phyloP scores from a whole-genome alignment of 768 basidiomycete species.

The Lentinula sp. region DNA sequence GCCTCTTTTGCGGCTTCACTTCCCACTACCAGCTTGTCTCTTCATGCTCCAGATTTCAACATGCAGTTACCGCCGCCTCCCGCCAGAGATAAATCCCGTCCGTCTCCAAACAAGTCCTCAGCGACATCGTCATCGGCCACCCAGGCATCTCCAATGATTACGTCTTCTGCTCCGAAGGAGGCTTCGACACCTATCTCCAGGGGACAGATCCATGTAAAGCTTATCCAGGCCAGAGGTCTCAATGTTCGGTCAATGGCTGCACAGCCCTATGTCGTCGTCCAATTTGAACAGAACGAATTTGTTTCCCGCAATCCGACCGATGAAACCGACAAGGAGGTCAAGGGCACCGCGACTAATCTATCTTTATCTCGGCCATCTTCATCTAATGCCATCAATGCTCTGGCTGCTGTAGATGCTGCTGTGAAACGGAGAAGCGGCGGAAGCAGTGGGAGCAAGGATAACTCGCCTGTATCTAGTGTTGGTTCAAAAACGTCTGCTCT shows the following conservation, averaged over 20 bases:
- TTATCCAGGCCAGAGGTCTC: slow-evolving; percentile 86
- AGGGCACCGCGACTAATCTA: slow-evolving; percentile 52
- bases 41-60: slow-evolving; percentile 83
- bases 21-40: slow-evolving; percentile 56
- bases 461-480: slow-evolving; percentile 36
- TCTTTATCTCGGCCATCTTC: neutral
- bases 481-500: slow-evolving; percentile 32
- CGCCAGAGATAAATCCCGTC: slow-evolving; percentile 19
- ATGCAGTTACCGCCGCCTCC: slow-evolving; percentile 62
- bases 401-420: slow-evolving; percentile 42
- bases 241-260: slow-evolving; percentile 61
- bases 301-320: slow-evolving; percentile 85
- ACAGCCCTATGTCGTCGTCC: slow-evolving; percentile 90
- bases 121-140: slow-evolving; percentile 36
- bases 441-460: slow-evolving; percentile 33
- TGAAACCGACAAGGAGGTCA: slow-evolving; percentile 84
- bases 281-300: slow-evolving; percentile 99
- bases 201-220: slow-evolving; percentile 92
- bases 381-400: slow-evolving; percentile 47
- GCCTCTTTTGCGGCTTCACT: slow-evolving; percentile 10
- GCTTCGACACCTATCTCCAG: slow-evolving; percentile 29
- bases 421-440: slow-evolving; percentile 24
- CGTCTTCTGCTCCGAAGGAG: slow-evolving; percentile 21
- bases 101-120: slow-evolving; percentile 23
- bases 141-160: slow-evolving; percentile 14